Conservation (phyloP, 2,329 filamentous ascomycete genomes). For the Colletotrichum gloeosporioides region DNA sequence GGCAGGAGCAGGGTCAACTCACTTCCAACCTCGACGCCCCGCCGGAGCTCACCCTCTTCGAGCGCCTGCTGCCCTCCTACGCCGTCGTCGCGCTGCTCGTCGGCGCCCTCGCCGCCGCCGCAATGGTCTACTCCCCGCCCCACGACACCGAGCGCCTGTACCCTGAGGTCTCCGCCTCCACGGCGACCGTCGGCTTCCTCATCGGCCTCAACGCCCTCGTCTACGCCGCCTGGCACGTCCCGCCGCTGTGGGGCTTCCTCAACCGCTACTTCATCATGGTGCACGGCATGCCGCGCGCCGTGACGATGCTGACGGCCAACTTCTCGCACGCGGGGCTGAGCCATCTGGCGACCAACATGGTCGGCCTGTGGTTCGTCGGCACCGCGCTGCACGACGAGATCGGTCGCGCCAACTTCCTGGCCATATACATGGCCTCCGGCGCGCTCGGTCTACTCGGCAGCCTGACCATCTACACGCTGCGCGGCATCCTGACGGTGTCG, state of each 20-base stretch:
- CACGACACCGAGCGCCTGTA: slow-evolving; percentile 53
- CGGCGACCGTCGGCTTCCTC: slow-evolving; percentile 68
- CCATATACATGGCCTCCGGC: slow-evolving; percentile 68
- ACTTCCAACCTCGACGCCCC: slow-evolving; percentile 56
- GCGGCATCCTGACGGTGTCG: slow-evolving; percentile 50
- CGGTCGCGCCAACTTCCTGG: slow-evolving; percentile 71
- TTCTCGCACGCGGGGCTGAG: slow-evolving; percentile 71
- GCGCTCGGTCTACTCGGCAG: slow-evolving; percentile 64
- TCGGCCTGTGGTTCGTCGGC: slow-evolving; percentile 70
- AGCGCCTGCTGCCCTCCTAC: slow-evolving; percentile 62
- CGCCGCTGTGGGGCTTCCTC: slow-evolving; percentile 68
- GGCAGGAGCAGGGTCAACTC: slow-evolving; percentile 41
- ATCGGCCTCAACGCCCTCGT: slow-evolving; percentile 64
- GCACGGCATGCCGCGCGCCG: slow-evolving; percentile 67
- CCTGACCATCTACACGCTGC: slow-evolving; percentile 54
- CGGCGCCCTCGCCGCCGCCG: slow-evolving; percentile 46
- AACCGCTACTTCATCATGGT: slow-evolving; percentile 73
- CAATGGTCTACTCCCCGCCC: slow-evolving; percentile 48
- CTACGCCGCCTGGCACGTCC: slow-evolving; percentile 65
- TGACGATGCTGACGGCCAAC: slow-evolving; percentile 65
- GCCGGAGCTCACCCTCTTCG: slow-evolving; percentile 56
- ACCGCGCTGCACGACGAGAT: slow-evolving; percentile 72
- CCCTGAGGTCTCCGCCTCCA: slow-evolving; percentile 65
- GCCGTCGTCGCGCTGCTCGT: slow-evolving; percentile 52
- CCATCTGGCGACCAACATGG: slow-evolving; percentile 71